These are phyloP conservation scores for Pyrenophora seminiperda DNA, from an alignment of 2,329 filamentous ascomycete genomes.

Conservation along the genomic window DNA sequence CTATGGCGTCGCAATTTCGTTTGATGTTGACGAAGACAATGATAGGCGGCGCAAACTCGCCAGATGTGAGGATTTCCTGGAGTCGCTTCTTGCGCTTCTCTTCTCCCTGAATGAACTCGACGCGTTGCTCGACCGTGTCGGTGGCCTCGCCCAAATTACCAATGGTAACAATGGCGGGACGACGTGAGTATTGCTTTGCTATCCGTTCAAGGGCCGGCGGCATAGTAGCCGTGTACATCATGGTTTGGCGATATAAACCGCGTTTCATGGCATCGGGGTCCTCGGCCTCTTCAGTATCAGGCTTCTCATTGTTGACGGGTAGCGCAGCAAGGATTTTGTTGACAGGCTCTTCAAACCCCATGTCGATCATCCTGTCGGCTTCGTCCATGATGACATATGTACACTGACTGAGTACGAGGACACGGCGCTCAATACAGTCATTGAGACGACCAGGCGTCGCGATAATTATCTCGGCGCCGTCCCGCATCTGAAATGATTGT, in stretches of 20 bases:
- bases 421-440: constrained; percentile 91
- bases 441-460: constrained; percentile 97
- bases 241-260: constrained; percentile 90
- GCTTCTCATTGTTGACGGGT: constrained; percentile 91
- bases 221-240: constrained; percentile 99
- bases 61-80: constrained; percentile 81
- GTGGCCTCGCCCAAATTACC: constrained; percentile 95
- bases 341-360: constrained; percentile 95
- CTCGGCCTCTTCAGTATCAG: constrained; percentile 90
- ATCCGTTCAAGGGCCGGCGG: constrained; percentile 89
- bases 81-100: constrained; percentile 96
- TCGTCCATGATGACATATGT: constrained; percentile 99
- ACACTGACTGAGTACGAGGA: constrained; percentile 92
- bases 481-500: constrained; percentile 84
- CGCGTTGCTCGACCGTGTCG: constrained; percentile 95
- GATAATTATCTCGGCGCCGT: constrained; percentile 96
- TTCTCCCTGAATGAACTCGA: constrained; percentile 88
- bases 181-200: constrained; percentile 92
- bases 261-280: constrained; percentile 82
- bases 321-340: constrained; percentile 97
- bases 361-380: constrained; percentile 98
- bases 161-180: constrained; percentile 92
- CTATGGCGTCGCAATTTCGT: constrained; percentile 94
- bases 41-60: constrained; percentile 84
- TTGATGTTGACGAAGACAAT: constrained; percentile 99